Evolutionary conservation across 2,329 filamentous ascomycete species (phyloP), one percentile per base, ranked within the genome.

Genomic region (Penicillium sp.): DNA sequence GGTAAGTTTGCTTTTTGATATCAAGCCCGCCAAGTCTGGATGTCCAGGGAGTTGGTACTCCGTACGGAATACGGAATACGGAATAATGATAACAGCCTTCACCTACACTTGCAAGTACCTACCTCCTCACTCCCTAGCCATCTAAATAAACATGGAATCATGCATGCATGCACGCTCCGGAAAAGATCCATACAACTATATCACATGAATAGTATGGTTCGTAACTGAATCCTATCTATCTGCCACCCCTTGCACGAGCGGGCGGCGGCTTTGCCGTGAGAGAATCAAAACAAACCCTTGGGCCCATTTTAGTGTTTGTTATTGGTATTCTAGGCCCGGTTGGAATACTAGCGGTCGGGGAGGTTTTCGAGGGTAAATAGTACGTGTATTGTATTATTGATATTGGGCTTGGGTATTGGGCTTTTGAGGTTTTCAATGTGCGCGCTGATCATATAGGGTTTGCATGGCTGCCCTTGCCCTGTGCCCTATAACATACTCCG

Each of bases 401-500:
- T 20, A 16, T 31, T 1, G 10, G 35, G 48, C 38, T 44, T 20
- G 18, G 37, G 11, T 18, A 32, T 45, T 55, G 29, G 26, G 35
- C 29, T 35, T 20, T 26, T 24, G 44, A 42, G 34, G 42, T 32
- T 46, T 55, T 39, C 46, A 26, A 57, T 59, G 57, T 49, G 64
- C 48, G 63, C 56, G 63, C 39, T 61, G 64, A 64, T 65, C 64
- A 64, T 55, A 44, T 52, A 55, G 59, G 52, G 64, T 40, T 58
- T 56, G 45, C 35, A 47, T 50, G 32, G 29, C 40, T 66, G 62
- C 62, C 62, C 64, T 65, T 64, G 39, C 62, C 64, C 64, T 64
- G 62, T 65, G 56, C 64, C 64, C 64, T 66, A 64, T 31, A 46
- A 26, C 31, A 37, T 56, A 29, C 18, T n/a, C 18, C 20, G 9